Evolutionary conservation across 768 basidiomycete genomes (phyloP).

Genomic region (Trametes sanguinea): DNA sequence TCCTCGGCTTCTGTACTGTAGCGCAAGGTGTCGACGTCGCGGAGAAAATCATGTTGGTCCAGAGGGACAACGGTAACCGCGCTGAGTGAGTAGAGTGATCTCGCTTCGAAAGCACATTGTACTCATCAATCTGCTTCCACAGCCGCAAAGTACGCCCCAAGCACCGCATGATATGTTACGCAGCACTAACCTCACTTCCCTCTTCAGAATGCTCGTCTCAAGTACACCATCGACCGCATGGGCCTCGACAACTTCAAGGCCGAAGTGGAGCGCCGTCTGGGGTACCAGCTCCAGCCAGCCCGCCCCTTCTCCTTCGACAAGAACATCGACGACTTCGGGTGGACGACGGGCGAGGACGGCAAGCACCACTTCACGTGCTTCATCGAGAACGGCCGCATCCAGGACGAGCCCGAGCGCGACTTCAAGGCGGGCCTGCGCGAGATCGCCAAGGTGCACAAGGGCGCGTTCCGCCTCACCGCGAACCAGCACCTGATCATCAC

Average conservation of each 20-base stretch:
- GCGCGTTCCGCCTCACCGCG: slow-evolving; percentile 87
- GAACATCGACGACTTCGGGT: slow-evolving; percentile 94
- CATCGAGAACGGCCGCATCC: slow-evolving; percentile 97
- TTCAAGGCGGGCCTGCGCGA: slow-evolving; percentile 93
- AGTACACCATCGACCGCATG: slow-evolving; percentile 97
- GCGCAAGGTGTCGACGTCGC: slow-evolving; percentile 86
- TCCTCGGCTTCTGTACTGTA: slow-evolving; percentile 90
- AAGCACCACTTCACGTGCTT: slow-evolving; percentile 90
- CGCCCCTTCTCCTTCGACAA: slow-evolving; percentile 80
- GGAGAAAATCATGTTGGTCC: slow-evolving; percentile 91
- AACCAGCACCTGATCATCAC: slow-evolving; percentile 94
- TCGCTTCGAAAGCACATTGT: no score
- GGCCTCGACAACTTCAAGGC: slow-evolving; percentile 83
- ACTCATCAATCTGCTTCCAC: slow-evolving; percentile 7
- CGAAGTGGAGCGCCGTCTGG: slow-evolving; percentile 88
- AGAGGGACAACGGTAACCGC: slow-evolving; percentile 96
- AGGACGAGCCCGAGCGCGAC: slow-evolving; percentile 85
- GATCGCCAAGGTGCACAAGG: slow-evolving; percentile 94
- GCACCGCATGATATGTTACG: slow-evolving; percentile 29
- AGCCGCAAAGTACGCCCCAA: slow-evolving; percentile 41
- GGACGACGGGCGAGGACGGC: slow-evolving; percentile 86
- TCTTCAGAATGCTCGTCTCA: slow-evolving; percentile 78
- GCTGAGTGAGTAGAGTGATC: slow-evolving; percentile 62
- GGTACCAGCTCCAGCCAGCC: slow-evolving; percentile 71
- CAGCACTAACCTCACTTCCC: background rate